These are phyloP conservation scores for Inonotus hispidus DNA, from an alignment of 1,284 basidiomycete genomes.

Conservation along the genomic window DNA sequence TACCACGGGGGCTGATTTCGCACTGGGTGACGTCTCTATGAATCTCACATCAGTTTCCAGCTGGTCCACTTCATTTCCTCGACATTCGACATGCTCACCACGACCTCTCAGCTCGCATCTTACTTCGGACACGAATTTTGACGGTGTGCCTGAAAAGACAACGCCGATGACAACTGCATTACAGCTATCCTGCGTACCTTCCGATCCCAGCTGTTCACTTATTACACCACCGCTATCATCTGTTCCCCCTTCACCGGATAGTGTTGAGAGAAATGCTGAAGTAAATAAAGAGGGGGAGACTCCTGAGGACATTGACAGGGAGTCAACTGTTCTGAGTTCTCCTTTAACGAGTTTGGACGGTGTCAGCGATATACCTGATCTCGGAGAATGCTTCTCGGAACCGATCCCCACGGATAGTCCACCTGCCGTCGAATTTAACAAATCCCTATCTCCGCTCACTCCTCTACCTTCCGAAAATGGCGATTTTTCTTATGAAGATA, in stretches of 20 bases:
- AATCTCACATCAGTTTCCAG: not conserved
- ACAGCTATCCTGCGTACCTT: not conserved
- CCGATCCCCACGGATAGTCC: not conserved
- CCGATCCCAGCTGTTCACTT: not conserved
- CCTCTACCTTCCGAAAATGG: not conserved
- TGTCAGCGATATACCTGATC: not conserved
- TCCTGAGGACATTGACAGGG: not conserved
- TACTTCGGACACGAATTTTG: not conserved
- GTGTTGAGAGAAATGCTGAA: not conserved
- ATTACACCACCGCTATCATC: conserved; percentile 1
- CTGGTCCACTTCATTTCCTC: not conserved
- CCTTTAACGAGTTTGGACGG: no score
- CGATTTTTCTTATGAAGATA: not conserved
- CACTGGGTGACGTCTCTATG: not conserved
- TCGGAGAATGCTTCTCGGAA: not conserved
- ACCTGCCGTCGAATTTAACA: not conserved
- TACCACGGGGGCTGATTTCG: not conserved
- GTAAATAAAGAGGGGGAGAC: not conserved
- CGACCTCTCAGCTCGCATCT: not conserved
- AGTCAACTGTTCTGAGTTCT: not conserved
- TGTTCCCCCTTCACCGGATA: not conserved
- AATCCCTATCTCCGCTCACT: not conserved
- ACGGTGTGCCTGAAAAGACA: not conserved
- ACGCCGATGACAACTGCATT: not conserved
- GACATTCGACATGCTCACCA: not conserved